Percentiles rank a stretch among this genome's conserved stretches.
Evolutionary conservation across 164 flowering plant species (phyloP).

Genomic region (Kingdonia uniflora): DNA sequence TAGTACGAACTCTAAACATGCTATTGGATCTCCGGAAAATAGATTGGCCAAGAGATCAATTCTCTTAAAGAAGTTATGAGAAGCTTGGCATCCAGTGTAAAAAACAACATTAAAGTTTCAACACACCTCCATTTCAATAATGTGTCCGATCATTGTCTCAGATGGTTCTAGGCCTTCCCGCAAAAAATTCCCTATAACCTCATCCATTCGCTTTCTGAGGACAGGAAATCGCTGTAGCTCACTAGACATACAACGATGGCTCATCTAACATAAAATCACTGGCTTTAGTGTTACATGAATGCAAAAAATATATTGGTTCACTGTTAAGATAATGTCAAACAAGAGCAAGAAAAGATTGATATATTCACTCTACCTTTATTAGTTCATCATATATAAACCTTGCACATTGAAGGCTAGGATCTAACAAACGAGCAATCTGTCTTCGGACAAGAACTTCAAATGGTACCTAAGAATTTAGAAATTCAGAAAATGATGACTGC

Average conservation of each 20-base stretch:
- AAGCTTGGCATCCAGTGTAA: too few relatives aligned
- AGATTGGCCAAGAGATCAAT: too few relatives aligned
- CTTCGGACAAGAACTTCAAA: constrained; percentile 87
- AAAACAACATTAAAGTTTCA: not conserved
- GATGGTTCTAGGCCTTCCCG: constrained; percentile 82
- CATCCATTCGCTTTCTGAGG: constrained; percentile 85
- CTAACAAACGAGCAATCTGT: constrained; percentile 82
- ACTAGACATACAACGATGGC: constrained; percentile 64
- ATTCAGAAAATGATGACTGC: not conserved
- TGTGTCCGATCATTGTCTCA: constrained; percentile 85
- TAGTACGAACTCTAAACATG: too few relatives aligned
- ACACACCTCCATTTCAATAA: constrained; percentile 96
- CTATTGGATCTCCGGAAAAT: too few relatives aligned
- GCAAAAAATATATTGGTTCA: not conserved
- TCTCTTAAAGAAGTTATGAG: too few relatives aligned
- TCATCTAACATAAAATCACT: constrained; percentile 46
- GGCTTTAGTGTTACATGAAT: too few relatives aligned
- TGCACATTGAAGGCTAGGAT: constrained; percentile 96
- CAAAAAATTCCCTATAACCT: constrained; percentile 72
- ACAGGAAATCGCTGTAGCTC: constrained; percentile 84
- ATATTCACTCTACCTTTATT: constrained; percentile 45
- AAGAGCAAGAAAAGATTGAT: not conserved
- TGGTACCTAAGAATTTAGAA: constrained; percentile 47
- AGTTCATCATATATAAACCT: constrained; percentile 86
- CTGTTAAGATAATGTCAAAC: not conserved